These are phyloP conservation scores for Leccinum variabile DNA, from an alignment of 1,284 basidiomycete genomes.

Conservation along the genomic window DNA sequence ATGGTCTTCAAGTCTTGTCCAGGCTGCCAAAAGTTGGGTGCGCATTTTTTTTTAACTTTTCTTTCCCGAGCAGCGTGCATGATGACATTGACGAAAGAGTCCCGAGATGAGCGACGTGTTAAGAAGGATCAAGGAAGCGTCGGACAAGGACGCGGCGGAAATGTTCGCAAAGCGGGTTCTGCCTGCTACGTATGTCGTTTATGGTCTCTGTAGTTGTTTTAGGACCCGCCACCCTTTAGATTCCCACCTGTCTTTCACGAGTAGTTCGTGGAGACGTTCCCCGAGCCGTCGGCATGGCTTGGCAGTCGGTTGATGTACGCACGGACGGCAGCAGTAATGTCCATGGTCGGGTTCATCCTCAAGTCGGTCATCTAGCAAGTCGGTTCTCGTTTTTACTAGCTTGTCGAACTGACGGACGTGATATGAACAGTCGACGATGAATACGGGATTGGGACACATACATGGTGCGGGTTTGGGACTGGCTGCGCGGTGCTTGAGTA, in stretches of 20 bases:
- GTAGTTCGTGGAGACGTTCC: conserved; percentile 97
- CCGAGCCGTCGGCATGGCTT: conserved; percentile 95
- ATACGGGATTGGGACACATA: no score
- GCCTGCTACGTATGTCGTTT: conserved; percentile 45
- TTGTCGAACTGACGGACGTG: no score
- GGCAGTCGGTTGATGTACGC: conserved; percentile 84
- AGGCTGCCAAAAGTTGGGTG: conserved; percentile 55
- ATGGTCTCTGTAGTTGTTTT: neutral
- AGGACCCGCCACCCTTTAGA: conserved; percentile 36
- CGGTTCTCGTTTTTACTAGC: no score
- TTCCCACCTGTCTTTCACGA: conserved; percentile 91
- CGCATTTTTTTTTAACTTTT: conserved; percentile 18
- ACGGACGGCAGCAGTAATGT: conserved; percentile 95
- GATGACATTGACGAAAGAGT: conserved; percentile 16
- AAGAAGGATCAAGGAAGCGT: conserved; percentile 46
- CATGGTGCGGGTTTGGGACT: no score
- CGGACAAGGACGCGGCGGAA: conserved; percentile 45
- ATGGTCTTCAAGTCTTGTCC: conserved; percentile 25
- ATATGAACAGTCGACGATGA: no score
- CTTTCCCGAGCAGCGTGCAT: neutral
- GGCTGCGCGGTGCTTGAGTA: no score
- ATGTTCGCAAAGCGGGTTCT: conserved; percentile 68
- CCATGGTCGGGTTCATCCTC: conserved; percentile 94
- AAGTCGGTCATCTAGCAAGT: conserved; percentile 46
- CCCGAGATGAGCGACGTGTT: conserved; percentile 56